Base-by-base conservation (phyloP, 768 basidiomycete genomes). In the Sporobolomyces phaffii region DNA sequence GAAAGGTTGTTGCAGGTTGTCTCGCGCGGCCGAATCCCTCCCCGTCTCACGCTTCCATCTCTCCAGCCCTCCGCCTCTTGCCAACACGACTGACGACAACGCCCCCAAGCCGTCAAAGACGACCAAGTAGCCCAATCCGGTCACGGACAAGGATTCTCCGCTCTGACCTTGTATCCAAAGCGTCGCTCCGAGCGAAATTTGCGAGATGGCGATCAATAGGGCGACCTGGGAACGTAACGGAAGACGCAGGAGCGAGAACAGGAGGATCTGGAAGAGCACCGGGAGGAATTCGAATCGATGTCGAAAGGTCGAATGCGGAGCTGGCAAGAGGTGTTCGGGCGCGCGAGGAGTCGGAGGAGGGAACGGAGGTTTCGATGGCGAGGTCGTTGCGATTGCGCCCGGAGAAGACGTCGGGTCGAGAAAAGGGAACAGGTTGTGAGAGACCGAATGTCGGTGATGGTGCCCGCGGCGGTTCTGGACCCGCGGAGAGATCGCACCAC, bases 121-220 rank as follows among this genome's bases (percentile, higher is more conserved):
- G 28, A 94, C 85, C 86, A 94, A 88, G 76, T 99, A 99, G 0
- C 94, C 96, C 22, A 99, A 77, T 0, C 91, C 96, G 1, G 94
- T 94, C 61, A 87, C 86, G 11, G 87, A 82, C 33, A 98, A 79
- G 52, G 90, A 91, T 22, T 92, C 92, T 26, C 85, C 84, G 66
- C 87, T 85, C 77, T 99, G 96, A 2, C 92, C 93, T 28, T 81
- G 82, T 0, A 91, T 86, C 96, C 96, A 99, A 13, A 98, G 60
- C 22, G 74, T 75, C 15, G 80, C 78, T 3, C 81, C 81, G n/a
- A 81, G 72, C 10, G 74, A 70, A 41, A 80, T 77, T 54, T 82
- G 78, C 28, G 76, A 26, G 10, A 43, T 4, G 0, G 64, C 43
- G 31, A 68, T 31, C 4, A 43, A 22, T 22, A 75, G 50, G 6